These are phyloP conservation scores for Jatropha curcas DNA, from an alignment of 345 rosid species.

Conservation along the genomic window DNA sequence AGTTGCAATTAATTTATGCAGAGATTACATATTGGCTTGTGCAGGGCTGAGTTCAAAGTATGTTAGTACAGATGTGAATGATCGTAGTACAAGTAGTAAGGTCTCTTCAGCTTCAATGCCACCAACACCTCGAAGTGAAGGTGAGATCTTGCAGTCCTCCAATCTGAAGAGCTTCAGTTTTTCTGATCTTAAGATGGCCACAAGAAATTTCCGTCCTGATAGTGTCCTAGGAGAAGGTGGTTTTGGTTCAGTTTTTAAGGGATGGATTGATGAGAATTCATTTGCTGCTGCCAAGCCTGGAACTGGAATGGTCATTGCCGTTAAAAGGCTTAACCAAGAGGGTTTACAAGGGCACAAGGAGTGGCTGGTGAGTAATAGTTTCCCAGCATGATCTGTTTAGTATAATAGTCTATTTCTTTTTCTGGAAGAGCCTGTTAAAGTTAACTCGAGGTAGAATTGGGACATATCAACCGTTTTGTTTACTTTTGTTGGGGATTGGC, in stretches of 20 bases:
- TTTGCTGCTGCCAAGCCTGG: constrained; percentile 76
- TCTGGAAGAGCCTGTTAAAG: background rate
- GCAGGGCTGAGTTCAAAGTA: constrained; percentile 54
- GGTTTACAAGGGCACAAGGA: constrained; percentile 95
- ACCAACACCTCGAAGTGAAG: constrained; percentile 78
- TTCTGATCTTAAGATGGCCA: constrained; percentile 67
- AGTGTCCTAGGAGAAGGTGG: constrained; percentile 97
- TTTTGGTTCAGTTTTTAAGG: constrained; percentile 94
- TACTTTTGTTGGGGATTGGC: background rate
- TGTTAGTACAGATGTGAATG: constrained; percentile 45
- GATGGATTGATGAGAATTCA: constrained; percentile 84
- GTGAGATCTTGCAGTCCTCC: constrained; percentile 75
- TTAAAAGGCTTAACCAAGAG: constrained; percentile 85
- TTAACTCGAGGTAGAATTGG: background rate
- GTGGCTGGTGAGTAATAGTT: constrained; percentile 97
- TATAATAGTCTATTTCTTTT: constrained; percentile 3
- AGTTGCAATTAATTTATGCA: constrained; percentile 8
- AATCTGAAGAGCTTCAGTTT: constrained; percentile 70
- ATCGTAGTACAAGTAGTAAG: constrained; percentile 53
- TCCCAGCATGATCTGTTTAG: no score
- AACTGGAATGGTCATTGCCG: constrained; percentile 82
- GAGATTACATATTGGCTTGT: constrained; percentile 5
- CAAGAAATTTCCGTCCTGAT: constrained; percentile 91
- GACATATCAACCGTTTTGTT: background rate
- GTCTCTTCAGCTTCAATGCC: constrained; percentile 58